Percentiles rank a stretch among this genome's conserved stretches.
Evolutionary conservation across 2,329 filamentous ascomycete genomes (phyloP).

Genomic region (Ophiostoma montium): DNA sequence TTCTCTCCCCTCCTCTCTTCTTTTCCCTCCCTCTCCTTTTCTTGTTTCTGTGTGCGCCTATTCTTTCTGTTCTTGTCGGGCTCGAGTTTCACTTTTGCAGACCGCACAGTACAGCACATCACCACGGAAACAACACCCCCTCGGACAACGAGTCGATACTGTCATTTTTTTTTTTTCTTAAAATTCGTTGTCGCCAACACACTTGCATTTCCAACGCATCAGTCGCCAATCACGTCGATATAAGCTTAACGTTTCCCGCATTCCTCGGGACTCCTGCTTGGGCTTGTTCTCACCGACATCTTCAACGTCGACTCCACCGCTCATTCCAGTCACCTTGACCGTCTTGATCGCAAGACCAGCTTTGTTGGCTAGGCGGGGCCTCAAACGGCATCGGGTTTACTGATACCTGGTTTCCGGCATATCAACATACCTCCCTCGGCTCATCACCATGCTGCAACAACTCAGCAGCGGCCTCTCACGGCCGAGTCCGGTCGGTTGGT

Average conservation of each 20-base stretch:
- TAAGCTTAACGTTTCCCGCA: constrained; percentile 3
- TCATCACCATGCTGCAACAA: constrained; percentile 2
- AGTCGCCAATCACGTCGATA: constrained; percentile 1
- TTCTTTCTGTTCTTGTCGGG: too few species aligned
- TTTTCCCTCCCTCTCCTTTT: not conserved
- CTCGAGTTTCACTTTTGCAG: too few species aligned
- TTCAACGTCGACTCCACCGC: not conserved
- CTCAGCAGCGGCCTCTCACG: too few species aligned
- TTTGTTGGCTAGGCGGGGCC: constrained; percentile 1
- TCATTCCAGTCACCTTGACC: too few species aligned
- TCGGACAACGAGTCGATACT: too few species aligned
- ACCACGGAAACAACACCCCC: too few species aligned
- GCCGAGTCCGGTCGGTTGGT: not conserved
- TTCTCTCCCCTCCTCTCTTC: not conserved
- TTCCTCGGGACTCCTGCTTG: constrained; percentile 2
- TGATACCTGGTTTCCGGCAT: not conserved
- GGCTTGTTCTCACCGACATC: constrained; percentile 1
- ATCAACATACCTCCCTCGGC: too few species aligned
- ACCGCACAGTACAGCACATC: too few species aligned
- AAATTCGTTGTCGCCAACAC: not conserved
- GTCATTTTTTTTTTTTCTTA: too few species aligned
- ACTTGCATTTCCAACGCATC: not conserved
- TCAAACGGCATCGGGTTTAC: not conserved
- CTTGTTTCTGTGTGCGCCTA: too few species aligned
- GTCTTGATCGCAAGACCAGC: not conserved